These are phyloP conservation scores for Cordyceps pruinosa DNA, from an alignment of 2,329 filamentous ascomycete genomes.

Conservation along the genomic window DNA sequence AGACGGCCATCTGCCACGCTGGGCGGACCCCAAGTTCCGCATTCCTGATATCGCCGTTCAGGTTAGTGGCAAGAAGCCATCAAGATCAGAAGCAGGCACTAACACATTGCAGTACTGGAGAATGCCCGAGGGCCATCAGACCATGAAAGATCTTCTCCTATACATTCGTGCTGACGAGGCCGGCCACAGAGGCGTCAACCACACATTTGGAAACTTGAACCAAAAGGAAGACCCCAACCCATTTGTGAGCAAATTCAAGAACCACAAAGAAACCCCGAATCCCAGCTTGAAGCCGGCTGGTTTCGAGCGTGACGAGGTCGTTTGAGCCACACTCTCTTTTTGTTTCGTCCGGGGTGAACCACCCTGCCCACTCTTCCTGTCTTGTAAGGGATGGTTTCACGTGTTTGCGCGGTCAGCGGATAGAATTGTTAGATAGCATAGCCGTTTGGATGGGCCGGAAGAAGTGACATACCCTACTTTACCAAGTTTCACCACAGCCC, in stretches of 20 bases:
- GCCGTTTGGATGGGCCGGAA: background rate
- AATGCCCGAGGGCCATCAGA: constrained; percentile 76
- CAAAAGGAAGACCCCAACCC: constrained; percentile 87
- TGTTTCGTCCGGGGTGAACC: background rate
- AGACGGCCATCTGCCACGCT: constrained; percentile 72
- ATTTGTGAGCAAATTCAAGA: constrained; percentile 77
- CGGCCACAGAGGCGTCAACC: constrained; percentile 89
- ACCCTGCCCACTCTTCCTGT: background rate
- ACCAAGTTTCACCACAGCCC: background rate
- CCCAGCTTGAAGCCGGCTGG: constrained; percentile 59
- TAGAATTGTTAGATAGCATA: background rate
- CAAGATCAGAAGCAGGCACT: constrained; percentile 5
- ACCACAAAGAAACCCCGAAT: constrained; percentile 58
- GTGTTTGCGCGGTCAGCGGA: background rate
- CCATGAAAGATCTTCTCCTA: constrained; percentile 78
- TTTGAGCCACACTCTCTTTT: constrained; percentile 32
- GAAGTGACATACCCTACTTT: constrained; percentile 1
- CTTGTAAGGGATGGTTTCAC: background rate
- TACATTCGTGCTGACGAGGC: constrained; percentile 90
- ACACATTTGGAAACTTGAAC: constrained; percentile 83
- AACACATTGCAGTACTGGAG: constrained; percentile 64
- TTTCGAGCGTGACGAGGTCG: constrained; percentile 77
- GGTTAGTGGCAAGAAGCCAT: constrained; percentile 20
- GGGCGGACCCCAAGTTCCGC: constrained; percentile 60
- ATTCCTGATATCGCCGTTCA: constrained; percentile 84